Evolutionary conservation across 768 basidiomycete genomes (phyloP).

Genomic region (Erythrobasidium yunnanense): DNA sequence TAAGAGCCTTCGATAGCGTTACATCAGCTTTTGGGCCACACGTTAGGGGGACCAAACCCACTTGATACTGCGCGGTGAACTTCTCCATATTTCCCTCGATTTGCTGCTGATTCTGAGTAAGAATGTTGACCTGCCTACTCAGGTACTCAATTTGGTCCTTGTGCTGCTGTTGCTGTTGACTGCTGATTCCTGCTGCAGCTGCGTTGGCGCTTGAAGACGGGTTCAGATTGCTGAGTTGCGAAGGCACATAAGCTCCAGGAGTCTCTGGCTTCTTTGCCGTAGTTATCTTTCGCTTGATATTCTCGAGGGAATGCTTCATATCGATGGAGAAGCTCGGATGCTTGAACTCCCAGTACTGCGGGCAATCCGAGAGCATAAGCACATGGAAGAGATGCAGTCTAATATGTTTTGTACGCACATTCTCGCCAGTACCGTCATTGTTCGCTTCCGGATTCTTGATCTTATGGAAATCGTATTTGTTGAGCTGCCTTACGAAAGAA

Average conservation of each 20-base stretch:
- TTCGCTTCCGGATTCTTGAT: conserved; percentile 78
- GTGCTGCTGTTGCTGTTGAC: background rate
- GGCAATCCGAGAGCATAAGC: background rate
- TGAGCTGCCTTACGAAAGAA: conserved; percentile 78
- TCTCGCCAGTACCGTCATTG: conserved; percentile 51
- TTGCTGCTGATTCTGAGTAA: conserved; percentile 16
- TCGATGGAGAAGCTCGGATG: conserved; percentile 51
- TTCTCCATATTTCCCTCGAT: conserved; percentile 12
- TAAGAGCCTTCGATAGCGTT: conserved; percentile 52
- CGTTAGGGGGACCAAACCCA: background rate
- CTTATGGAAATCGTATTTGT: conserved; percentile 96
- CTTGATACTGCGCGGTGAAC: conserved; percentile 22
- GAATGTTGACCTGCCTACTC: background rate
- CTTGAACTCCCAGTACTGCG: conserved; percentile 44
- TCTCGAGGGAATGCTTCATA: conserved; percentile 52
- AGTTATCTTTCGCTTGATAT: conserved; percentile 44
- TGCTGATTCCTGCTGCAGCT: background rate
- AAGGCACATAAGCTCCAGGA: background rate
- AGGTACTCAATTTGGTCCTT: background rate
- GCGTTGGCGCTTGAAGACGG: background rate
- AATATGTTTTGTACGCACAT: conserved; percentile 42
- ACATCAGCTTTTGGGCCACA: background rate
- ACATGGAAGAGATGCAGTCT: background rate
- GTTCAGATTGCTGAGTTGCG: too few species aligned
- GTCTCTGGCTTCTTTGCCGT: conserved; percentile 27